Percentiles rank a stretch among this genome's conserved stretches.
Evolutionary conservation across 2,329 filamentous ascomycete genomes (phyloP).

Genomic region (Plenodomus lindquistii): DNA sequence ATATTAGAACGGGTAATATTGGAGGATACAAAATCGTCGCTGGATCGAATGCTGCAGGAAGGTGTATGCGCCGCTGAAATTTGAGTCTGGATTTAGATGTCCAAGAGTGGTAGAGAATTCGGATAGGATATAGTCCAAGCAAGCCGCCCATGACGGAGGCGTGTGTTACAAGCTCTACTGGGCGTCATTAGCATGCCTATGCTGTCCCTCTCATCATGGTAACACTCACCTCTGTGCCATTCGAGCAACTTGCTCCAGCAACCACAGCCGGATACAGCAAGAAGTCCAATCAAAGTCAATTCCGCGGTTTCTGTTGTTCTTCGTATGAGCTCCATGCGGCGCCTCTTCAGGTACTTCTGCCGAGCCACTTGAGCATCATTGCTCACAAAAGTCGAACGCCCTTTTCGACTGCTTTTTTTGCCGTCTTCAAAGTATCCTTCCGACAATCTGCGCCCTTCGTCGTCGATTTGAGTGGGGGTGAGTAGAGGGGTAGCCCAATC

Average conservation of each 20-base stretch:
- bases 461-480: slow-evolving; percentile 53
- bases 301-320: slow-evolving; percentile 60
- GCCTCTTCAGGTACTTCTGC: slow-evolving; percentile 77
- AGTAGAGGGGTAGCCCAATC: slow-evolving; percentile 46
- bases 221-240: slow-evolving; percentile 47
- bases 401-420: slow-evolving; percentile 18
- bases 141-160: slow-evolving; percentile 34
- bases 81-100: slow-evolving; percentile 30
- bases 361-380: slow-evolving; percentile 49
- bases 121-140: slow-evolving; percentile 44
- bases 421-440: slow-evolving; percentile 43
- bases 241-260: slow-evolving; percentile 39
- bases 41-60: slow-evolving; percentile 84
- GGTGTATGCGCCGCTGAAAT: slow-evolving; percentile 54
- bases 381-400: slow-evolving; percentile 29
- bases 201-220: background rate
- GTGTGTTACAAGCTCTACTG: slow-evolving; percentile 49
- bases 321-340: slow-evolving; percentile 87
- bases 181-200: slow-evolving; percentile 14
- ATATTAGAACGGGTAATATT: slow-evolving; percentile 73
- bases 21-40: slow-evolving; percentile 88
- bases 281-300: slow-evolving; percentile 55
- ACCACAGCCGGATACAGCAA: slow-evolving; percentile 48
- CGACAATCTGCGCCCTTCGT: slow-evolving; percentile 47
- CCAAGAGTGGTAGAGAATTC: slow-evolving; percentile 41